phyloP scores from a whole-genome alignment of 805 yeast species.

The Jamesozyma piceae region DNA sequence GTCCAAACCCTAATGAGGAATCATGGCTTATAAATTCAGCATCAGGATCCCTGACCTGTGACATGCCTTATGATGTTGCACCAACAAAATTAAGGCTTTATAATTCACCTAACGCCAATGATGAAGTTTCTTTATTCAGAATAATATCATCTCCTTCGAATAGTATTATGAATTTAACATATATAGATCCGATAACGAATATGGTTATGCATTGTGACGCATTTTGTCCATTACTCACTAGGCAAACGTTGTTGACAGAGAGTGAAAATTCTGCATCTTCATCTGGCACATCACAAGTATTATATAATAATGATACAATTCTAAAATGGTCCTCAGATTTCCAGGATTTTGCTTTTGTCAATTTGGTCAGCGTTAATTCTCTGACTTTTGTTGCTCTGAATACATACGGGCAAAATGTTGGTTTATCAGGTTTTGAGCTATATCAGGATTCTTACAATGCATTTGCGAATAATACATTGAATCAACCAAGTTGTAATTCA shows the following conservation, averaged over 20 bases:
- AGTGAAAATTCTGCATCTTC: constrained; percentile 22
- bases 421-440: constrained; percentile 62
- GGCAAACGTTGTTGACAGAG: constrained; percentile 28
- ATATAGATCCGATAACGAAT: constrained; percentile 64
- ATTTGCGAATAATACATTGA: constrained; percentile 67
- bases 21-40: constrained; percentile 46
- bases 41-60: constrained; percentile 59
- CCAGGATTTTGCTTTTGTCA: constrained; percentile 77
- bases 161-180: constrained; percentile 87
- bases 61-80: constrained; percentile 43
- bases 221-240: constrained; percentile 64
- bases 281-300: constrained; percentile 12
- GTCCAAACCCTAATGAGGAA: constrained; percentile 40
- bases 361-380: constrained; percentile 50
- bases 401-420: constrained; percentile 63
- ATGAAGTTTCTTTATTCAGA: constrained; percentile 53
- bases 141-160: constrained; percentile 67
- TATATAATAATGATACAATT: constrained; percentile 31
- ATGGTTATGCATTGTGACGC: constrained; percentile 67
- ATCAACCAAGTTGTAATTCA: constrained; percentile 51
- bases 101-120: constrained; percentile 41
- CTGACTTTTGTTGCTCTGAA: constrained; percentile 55
- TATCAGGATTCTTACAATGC: constrained; percentile 47
- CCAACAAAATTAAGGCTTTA: constrained; percentile 71
- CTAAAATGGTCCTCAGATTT: constrained; percentile 36